Base-by-base conservation (phyloP, 208 protist species). In the Acanthamoeba royreba region DNA sequence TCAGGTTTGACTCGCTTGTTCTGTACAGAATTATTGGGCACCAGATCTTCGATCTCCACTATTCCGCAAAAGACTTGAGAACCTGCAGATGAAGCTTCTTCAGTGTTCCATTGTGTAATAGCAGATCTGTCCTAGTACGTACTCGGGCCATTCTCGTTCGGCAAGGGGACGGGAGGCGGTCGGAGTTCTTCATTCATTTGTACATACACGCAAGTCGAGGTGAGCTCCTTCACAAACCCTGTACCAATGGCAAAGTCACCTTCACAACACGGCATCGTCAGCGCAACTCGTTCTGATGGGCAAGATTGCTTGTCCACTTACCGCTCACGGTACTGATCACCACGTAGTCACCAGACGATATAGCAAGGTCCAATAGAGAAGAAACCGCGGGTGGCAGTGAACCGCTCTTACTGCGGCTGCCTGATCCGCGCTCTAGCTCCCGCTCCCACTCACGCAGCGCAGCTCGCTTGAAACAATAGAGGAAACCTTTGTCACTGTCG, bases 31-130 rank as follows among this genome's bases (percentile, higher is more conserved):
- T 74, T 19, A 4, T 63, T 25, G 1, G 43, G 11, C 47, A 89
- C 61, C 63, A 92, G 13, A 46, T 92, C 87, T 45, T 92, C 87
- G 17, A 92, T 74, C 33, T 92, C 87, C n/a, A 92, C 61, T 22
- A 92, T 74, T 19, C 87, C 87, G 22, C 28, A 42, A 92, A 79
- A 92, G 40, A 92, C 38, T 40, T 92, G 87, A 3, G 53, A 77
- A 25, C 87, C 55, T 77, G n/a, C 17, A n/a, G 45, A 35, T 15
- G n/a, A n/a, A n/a, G n/a, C n/a, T n/a, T n/a, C n/a, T n/a, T n/a
- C n/a, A n/a, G n/a, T n/a, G n/a, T n/a, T n/a, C n/a, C n/a, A n/a
- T n/a, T n/a, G n/a, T n/a, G n/a, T n/a, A n/a, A n/a, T n/a, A n/a
- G n/a, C n/a, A n/a, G n/a, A n/a, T n/a, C n/a, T n/a, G n/a, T n/a